Evolutionary conservation across 768 basidiomycete genomes (phyloP), one percentile per base, ranked within the genome.

Genomic region (Russula dissimulans): DNA sequence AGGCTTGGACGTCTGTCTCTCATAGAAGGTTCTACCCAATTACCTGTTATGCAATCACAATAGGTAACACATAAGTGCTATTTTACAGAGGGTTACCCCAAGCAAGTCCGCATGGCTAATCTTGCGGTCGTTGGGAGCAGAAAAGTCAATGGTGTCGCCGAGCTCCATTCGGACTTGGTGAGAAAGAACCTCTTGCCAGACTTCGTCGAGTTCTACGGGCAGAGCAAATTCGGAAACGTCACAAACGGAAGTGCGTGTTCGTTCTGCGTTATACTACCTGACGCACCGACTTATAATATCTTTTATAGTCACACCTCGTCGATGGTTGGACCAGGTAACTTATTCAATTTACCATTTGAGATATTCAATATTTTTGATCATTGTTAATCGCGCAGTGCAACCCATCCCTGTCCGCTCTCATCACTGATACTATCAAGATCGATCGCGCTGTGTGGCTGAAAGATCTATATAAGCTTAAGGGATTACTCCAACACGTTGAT

Each of bases 111-210:
- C 63, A 94, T 94, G 90, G 91, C 93, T 9, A 86, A 89, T 72
- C 77, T 99, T 29, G 97, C 97, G 17, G 87, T 87, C 71, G 87
- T 97, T 61, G 93, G 84, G 32, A 89, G 86, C 68, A 82, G 86
- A 66, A 89, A 86, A 70, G 89, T 94, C 68, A 99, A 99, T 67
- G 95, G 97, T 68, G 97, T 98, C 14, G 95, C 97, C 10, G 95
- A 94, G 82, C 78, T 98, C 31, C 97, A 98, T 77, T 89, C 86
- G 60, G 87, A 92, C 56, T 82, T 98, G 46, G 89, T 98, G 54
- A 80, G 78, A 72, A 85, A 85, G 22, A 91, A 87, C 7, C 89
- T 91, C 66, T 71, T 89, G 67, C 90, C 88, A 69, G 94, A 97
- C 74, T 95, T 95, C 69, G 95, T 97, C 49, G 93, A 97, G 36